Evolutionary conservation across 2,329 filamentous ascomycete genomes (phyloP), one percentile per base, ranked within the genome.

Genomic region (Penicillium sp.): DNA sequence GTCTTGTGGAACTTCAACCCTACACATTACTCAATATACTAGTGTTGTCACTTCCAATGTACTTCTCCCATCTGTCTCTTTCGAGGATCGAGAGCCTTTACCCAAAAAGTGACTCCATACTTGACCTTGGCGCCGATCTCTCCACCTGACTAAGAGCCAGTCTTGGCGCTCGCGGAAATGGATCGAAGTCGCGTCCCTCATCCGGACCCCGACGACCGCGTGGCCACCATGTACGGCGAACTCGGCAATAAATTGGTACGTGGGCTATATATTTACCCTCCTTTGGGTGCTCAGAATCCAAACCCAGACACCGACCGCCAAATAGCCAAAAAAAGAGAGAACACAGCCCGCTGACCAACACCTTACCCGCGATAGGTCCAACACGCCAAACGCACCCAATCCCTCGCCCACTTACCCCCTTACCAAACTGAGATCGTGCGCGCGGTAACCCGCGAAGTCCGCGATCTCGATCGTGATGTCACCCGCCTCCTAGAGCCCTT

Each of bases 361-460:
- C 31, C 55, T 44, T 43, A 37, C 51, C 19, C 31, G 12, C 28
- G 40, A 53, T 61, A 96, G 90, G 92, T 95, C 66, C 89, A 93
- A 80, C 90, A 97, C 80, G 94, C 94, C 73, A 97, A 97, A 82
- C 86, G 94, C 71, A 96, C 90, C 17, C 91, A 94, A 75, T 88
- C 90, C 62, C 84, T 99, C 53, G 79, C 87, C 31, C 86, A 95
- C 71, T 84, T 99, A 3, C 94, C 94, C 0, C 88, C 91, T 4
- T 97, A 97, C 73, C 91, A 96, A 75, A 88, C 91, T 28, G 94
- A 97, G 70, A 83, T 95, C 42, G 90, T 97, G 52, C 91, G 92
- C 55, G 84, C 86, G 19, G 88, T 96, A 46, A 89, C 91, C 2
- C 88, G 91, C 67, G 94, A 99, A 81, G 91, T 97, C 22, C 89